Evolutionary conservation across 2,329 filamentous ascomycete genomes (phyloP), one percentile per base, ranked within the genome.

Genomic region (Chaetomiaceae sp.): DNA sequence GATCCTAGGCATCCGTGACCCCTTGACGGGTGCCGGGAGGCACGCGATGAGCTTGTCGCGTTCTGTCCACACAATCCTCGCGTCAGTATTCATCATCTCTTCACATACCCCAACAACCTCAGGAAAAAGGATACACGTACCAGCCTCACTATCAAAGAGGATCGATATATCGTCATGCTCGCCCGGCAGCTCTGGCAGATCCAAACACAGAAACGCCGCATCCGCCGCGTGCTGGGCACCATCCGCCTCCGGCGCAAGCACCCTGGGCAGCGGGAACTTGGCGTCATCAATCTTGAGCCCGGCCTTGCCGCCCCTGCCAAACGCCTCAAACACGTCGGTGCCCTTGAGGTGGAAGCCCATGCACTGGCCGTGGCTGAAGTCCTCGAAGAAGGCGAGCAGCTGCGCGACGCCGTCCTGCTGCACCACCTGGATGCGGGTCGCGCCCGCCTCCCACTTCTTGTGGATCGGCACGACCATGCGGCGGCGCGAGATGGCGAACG

Each of bases 141-240:
- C 84, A 59, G 76, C 71, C 62, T 88, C 84, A 37, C 75, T 83
- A 54, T 95, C 88, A 71, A 96, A 96, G 50, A 83, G 67, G 59
- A 96, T 83, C 10, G 83, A 78, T 56, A 96, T 88, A 68, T 96
- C 90, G 64, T 95, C 90, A 66, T 95, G 88, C 68, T 95, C 90
- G 41, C 87, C 87, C 1, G 89, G 87, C 64, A 94, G 86, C 58
- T 95, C 89, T 15, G 89, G 84, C 64, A 89, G 79, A 65, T 95
- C 90, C 48, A 95, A 68, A 62, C 87, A 93, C 32, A 95, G 76
- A 68, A 91, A 95, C 20, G 81, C 78, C 61, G 81, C 78, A 51
- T 83, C 81, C 38, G 79, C 72, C 49, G 71, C 71, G 50, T 73
- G 72, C 22, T 67, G 64, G 36, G 73, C 66, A 50, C 51, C 47